Conservation (phyloP, 140 eudicot species). For the Erigeron philadelphicus region DNA sequence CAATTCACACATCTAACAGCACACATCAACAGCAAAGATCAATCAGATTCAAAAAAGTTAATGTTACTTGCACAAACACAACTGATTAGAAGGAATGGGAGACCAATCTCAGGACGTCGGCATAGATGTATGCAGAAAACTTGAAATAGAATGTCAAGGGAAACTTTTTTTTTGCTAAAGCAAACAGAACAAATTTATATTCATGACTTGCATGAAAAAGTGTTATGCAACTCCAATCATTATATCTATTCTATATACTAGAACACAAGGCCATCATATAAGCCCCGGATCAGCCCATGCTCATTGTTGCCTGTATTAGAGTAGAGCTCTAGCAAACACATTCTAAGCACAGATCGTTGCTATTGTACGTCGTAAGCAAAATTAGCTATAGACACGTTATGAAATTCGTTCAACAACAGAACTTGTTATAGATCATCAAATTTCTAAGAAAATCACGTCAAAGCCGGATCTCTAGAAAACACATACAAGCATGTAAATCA, state of each 20-base stretch:
- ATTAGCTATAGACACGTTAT: not conserved
- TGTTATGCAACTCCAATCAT: too few relatives aligned
- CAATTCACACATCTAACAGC: conserved; percentile 13
- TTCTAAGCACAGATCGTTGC: conserved; percentile 9
- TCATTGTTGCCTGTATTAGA: too few relatives aligned
- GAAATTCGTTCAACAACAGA: not conserved
- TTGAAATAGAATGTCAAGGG: not conserved
- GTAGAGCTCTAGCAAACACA: not conserved
- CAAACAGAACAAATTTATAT: not conserved
- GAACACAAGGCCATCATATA: not conserved
- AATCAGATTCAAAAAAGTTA: conserved; percentile 12
- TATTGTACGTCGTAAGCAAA: not conserved
- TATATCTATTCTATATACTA: too few relatives aligned
- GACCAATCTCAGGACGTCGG: not conserved
- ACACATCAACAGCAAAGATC: conserved; percentile 4
- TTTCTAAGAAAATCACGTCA: not conserved
- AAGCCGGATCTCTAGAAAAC: conserved; percentile 9
- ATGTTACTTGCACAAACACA: conserved; percentile 11
- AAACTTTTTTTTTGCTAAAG: not conserved
- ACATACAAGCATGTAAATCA: conserved; percentile 4
- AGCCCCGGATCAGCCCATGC: too few relatives aligned
- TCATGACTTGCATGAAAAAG: too few relatives aligned
- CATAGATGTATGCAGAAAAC: not conserved
- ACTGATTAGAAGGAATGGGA: not conserved
- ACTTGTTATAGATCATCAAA: not conserved